Conservation (phyloP, 306 rosid species). For the Acacia confusa region DNA sequence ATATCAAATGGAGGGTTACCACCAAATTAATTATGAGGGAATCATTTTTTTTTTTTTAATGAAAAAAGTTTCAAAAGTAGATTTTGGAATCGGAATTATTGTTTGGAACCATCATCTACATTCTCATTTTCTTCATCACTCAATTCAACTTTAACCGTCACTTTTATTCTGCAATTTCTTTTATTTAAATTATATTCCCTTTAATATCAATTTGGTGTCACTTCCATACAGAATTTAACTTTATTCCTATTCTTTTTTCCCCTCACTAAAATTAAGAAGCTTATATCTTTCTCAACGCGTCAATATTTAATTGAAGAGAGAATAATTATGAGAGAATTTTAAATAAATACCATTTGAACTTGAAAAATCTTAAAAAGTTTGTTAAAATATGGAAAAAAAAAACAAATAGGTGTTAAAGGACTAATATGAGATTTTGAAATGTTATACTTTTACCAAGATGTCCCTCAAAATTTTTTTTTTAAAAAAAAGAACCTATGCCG, state of each 20-base stretch:
- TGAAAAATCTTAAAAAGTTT: no score
- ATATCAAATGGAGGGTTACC: conserved; percentile 38
- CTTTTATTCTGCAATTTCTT: not conserved
- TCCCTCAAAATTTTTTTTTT: no score
- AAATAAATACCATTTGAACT: no score
- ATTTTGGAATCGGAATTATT: not conserved
- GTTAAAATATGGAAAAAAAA: no score
- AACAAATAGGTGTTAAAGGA: no score
- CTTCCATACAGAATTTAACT: not conserved
- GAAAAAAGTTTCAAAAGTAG: conserved; percentile 21
- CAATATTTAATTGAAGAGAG: conserved; percentile 29
- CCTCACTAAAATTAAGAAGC: not conserved
- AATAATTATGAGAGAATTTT: conserved; percentile 21
- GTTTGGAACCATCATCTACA: conserved; percentile 37
- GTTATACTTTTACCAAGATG: no score
- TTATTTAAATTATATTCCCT: not conserved
- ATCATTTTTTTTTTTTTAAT: not conserved
- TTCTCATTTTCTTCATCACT: not conserved
- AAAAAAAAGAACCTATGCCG: no score
- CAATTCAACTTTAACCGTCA: not conserved
- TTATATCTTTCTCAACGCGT: not conserved
- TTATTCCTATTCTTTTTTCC: not conserved
- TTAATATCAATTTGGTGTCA: not conserved
- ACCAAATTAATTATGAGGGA: conserved; percentile 23
- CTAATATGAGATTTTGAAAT: no score